A percentile compares a stretch with the other conserved stretches of the same genome.
Conservation (phyloP, 164 flowering plant species). For the Aristolochia fimbriata region DNA sequence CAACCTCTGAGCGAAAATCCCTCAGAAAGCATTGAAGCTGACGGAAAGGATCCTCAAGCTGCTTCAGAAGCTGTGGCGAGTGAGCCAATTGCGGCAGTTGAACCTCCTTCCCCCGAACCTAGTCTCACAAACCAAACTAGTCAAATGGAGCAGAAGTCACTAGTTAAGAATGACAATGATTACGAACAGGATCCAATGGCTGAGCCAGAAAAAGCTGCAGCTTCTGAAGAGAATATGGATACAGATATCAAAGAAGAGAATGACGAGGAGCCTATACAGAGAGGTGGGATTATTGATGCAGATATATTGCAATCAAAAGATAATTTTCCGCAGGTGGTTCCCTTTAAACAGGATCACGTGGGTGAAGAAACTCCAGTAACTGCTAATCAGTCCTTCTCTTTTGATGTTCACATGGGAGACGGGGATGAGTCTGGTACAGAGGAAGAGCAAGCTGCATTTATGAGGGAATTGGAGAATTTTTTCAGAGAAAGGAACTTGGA, state of each 20-base stretch:
- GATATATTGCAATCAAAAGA: not conserved
- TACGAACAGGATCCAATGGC: too few relatives aligned
- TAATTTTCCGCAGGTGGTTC: not conserved
- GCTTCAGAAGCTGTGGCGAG: too few relatives aligned
- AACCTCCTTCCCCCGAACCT: too few relatives aligned
- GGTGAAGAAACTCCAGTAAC: not conserved
- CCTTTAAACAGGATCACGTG: not conserved
- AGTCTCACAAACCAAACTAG: too few relatives aligned
- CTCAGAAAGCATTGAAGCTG: too few relatives aligned
- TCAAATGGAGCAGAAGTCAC: not conserved
- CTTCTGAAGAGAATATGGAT: not conserved
- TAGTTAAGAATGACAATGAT: not conserved
- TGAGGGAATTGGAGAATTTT: slow-evolving; percentile 68
- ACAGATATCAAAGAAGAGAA: not conserved
- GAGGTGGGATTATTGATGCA: not conserved
- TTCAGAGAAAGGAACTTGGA: slow-evolving; percentile 64
- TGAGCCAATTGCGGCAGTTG: too few relatives aligned
- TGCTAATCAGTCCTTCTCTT: not conserved
- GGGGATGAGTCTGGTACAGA: slow-evolving; percentile 71
- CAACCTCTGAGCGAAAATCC: too few relatives aligned
- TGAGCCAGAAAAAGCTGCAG: not conserved
- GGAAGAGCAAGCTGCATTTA: slow-evolving; percentile 67
- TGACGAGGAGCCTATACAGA: not conserved
- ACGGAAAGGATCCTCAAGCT: too few relatives aligned
- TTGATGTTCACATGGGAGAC: slow-evolving; percentile 9